Percentiles rank a stretch among this genome's conserved stretches.
These are phyloP conservation scores for Monosporascus sp. DNA, from an alignment of 2,329 filamentous ascomycete genomes.

Conservation along the genomic window DNA sequence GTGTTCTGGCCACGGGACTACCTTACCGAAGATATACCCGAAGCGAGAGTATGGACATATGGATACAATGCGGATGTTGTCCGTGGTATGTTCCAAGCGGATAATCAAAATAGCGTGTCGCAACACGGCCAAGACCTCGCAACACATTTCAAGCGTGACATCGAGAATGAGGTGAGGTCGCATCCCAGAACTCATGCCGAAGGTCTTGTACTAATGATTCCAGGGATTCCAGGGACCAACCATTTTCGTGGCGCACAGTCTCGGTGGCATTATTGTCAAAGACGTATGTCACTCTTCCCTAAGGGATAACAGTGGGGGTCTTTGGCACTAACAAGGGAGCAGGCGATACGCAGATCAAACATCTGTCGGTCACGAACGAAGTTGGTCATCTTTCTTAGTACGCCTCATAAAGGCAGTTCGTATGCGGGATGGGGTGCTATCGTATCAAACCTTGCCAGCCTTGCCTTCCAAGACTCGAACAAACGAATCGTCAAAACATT, in stretches of 20 bases:
- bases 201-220: background rate
- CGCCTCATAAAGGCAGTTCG: slow-evolving; percentile 32
- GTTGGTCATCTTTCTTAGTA: slow-evolving; percentile 33
- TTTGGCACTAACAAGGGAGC: background rate
- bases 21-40: slow-evolving; percentile 29
- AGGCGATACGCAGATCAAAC: slow-evolving; percentile 28
- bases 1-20: slow-evolving; percentile 32
- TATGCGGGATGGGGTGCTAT: slow-evolving; percentile 28
- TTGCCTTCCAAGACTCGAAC: slow-evolving; percentile 30
- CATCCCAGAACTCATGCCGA: background rate
- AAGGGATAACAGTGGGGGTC: too few species aligned
- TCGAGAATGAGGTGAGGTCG: slow-evolving; percentile 22
- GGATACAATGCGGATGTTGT: slow-evolving; percentile 35
- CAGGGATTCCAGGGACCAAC: slow-evolving; percentile 20
- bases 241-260: slow-evolving; percentile 31
- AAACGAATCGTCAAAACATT: slow-evolving; percentile 26
- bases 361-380: slow-evolving; percentile 22
- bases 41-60: slow-evolving; percentile 34
- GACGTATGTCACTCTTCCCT: slow-evolving; percentile 18
- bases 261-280: slow-evolving; percentile 35
- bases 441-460: slow-evolving; percentile 25
- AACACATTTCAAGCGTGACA: slow-evolving; percentile 25
- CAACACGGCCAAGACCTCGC: slow-evolving; percentile 29
- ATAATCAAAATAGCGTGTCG: slow-evolving; percentile 32
- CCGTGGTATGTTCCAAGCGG: slow-evolving; percentile 28